Evolutionary conservation across 139 green algal species (phyloP).

Genomic region (Coelastrella sp.): DNA sequence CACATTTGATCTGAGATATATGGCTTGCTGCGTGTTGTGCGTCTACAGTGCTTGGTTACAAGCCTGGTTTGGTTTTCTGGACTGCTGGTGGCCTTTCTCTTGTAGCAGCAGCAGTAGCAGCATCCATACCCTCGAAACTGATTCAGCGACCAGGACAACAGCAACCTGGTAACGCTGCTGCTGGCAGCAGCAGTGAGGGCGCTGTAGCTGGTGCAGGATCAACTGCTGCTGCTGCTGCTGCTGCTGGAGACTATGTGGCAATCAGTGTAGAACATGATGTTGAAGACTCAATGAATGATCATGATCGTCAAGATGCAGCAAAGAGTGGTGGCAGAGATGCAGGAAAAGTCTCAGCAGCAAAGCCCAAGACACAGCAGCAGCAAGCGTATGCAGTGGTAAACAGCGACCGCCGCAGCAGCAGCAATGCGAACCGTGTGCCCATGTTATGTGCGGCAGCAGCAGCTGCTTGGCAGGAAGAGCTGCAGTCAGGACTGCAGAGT

Average conservation of each 20-base stretch:
- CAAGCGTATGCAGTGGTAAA: too few species aligned
- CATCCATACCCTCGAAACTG: conserved; percentile 12
- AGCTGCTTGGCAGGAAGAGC: neutral
- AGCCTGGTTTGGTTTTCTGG: conserved; percentile 36
- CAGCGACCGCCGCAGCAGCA: too few species aligned
- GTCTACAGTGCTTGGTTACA: conserved; percentile 23
- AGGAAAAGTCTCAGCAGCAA: neutral
- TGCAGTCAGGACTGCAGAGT: neutral
- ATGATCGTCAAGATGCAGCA: neutral
- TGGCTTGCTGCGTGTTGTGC: too few species aligned
- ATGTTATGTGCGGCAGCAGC: neutral
- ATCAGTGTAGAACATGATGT: neutral
- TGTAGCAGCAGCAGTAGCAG: conserved; percentile 37
- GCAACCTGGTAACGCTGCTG: neutral
- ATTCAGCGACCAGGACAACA: neutral
- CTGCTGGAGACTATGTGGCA: neutral
- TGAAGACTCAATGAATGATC: neutral
- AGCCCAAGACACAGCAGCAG: too few species aligned
- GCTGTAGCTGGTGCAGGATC: neutral
- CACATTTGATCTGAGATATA: too few species aligned
- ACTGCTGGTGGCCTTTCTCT: conserved; percentile 30
- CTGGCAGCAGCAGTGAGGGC: neutral
- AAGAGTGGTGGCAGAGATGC: neutral
- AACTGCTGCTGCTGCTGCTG: neutral
- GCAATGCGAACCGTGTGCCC: too few species aligned